phyloP scores from a whole-genome alignment of 768 basidiomycete species.

The Tylopilus rubrobrunneus region DNA sequence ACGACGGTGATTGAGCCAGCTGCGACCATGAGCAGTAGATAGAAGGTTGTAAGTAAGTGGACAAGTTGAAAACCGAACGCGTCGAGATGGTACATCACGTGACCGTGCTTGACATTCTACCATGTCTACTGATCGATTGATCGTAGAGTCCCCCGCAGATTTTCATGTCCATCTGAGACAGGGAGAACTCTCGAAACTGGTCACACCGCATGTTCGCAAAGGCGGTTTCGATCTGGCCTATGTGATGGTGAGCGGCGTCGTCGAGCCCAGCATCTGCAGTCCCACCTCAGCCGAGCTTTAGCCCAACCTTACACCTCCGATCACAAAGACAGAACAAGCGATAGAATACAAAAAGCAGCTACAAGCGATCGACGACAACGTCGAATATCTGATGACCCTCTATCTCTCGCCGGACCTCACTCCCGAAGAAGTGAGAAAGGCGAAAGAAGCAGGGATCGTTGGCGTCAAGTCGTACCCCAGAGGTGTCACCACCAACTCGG shows the following conservation, averaged over 20 bases:
- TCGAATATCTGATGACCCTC: conserved; percentile 92
- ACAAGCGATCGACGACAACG: conserved; percentile 65
- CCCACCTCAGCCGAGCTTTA: conserved; percentile 30
- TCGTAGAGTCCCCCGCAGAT: conserved; percentile 64
- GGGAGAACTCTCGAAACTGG: conserved; percentile 73
- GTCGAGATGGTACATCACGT: conserved; percentile 25
- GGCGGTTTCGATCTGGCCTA: conserved; percentile 93
- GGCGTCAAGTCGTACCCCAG: conserved; percentile 96
- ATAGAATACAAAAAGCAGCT: conserved; percentile 76
- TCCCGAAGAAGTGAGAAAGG: conserved; percentile 86
- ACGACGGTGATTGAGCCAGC: conserved; percentile 87
- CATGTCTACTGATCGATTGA: conserved; percentile 24
- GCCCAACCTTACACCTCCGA: conserved; percentile 92
- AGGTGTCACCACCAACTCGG: conserved; percentile 96
- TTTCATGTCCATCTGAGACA: conserved; percentile 98
- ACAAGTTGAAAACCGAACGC: conserved; percentile 32
- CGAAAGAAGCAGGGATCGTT: conserved; percentile 76
- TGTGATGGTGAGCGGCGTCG: conserved; percentile 73
- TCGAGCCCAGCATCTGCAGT: conserved; percentile 1
- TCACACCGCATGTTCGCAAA: conserved; percentile 83
- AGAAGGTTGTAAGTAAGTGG: background rate
- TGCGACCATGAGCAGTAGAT: conserved; percentile 55
- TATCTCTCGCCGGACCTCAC: conserved; percentile 92
- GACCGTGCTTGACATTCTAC: conserved; percentile 20
- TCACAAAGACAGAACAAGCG: conserved; percentile 78